Evolutionary conservation across 2,329 filamentous ascomycete species (phyloP).

Genomic region (Pseudopyricularia cyperi): DNA sequence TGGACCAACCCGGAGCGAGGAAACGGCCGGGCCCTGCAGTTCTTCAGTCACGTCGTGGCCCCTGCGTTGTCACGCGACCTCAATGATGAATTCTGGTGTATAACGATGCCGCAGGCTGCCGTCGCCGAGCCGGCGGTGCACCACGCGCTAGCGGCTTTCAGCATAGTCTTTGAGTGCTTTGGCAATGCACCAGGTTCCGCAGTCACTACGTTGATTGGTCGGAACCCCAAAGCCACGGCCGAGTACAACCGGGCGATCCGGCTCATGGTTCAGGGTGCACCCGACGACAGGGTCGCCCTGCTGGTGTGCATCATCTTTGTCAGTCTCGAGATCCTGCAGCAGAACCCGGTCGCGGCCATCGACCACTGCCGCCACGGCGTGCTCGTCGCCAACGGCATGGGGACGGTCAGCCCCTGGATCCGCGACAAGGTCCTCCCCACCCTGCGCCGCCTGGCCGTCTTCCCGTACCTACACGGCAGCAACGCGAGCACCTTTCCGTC

Average conservation of each 20-base stretch:
- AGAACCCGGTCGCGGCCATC: constrained; percentile 24
- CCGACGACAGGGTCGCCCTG: constrained; percentile 21
- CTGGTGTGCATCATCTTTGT: constrained; percentile 35
- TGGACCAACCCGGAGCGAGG: constrained; percentile 1
- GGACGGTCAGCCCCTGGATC: constrained; percentile 12
- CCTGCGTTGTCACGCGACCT: constrained; percentile 26
- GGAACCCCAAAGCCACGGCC: constrained; percentile 20
- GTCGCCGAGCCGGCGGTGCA: constrained; percentile 30
- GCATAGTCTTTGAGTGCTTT: constrained; percentile 28
- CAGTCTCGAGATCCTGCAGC: constrained; percentile 33
- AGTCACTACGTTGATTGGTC: constrained; percentile 6
- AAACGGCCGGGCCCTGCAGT: constrained; percentile 21
- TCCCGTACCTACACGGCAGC: constrained; percentile 24
- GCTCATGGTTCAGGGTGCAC: constrained; percentile 18
- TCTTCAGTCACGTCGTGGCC: constrained; percentile 24
- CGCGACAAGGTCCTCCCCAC: constrained; percentile 19
- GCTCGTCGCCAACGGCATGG: constrained; percentile 8
- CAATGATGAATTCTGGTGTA: constrained; percentile 28
- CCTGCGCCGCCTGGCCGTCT: constrained; percentile 23
- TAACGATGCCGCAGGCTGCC: constrained; percentile 30
- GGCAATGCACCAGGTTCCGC: constrained; percentile 8
- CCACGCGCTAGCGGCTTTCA: constrained; percentile 36
- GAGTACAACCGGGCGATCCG: constrained; percentile 37
- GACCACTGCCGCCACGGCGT: constrained; percentile 17
- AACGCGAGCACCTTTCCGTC: constrained; percentile 11